These are phyloP conservation scores for Pulveroboletus frians DNA, from an alignment of 768 basidiomycete genomes.

Conservation along the genomic window DNA sequence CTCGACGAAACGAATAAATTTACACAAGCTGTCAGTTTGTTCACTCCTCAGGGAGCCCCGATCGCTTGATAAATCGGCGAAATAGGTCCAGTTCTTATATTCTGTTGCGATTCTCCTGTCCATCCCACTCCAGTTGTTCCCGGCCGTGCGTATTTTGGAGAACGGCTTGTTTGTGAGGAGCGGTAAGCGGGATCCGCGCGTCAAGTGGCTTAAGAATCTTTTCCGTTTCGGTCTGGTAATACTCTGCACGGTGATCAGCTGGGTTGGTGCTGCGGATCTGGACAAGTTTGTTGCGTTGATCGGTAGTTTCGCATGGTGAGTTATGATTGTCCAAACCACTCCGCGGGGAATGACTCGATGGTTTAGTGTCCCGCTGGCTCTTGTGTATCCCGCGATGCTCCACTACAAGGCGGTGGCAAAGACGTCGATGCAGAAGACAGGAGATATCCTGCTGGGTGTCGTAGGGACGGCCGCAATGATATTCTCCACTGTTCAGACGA, in stretches of 20 bases:
- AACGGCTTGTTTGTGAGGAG: slow-evolving; percentile 87
- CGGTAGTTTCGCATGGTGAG: slow-evolving; percentile 91
- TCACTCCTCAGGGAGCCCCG: slow-evolving; percentile 11
- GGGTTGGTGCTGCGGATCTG: slow-evolving; percentile 79
- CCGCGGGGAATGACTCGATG: slow-evolving; percentile 9
- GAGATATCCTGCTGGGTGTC: slow-evolving; percentile 66
- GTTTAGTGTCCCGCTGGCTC: slow-evolving; percentile 83
- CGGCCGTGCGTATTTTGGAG: slow-evolving; percentile 94
- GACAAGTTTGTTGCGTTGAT: slow-evolving; percentile 96
- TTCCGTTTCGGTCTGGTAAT: slow-evolving; percentile 73
- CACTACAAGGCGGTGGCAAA: slow-evolving; percentile 83
- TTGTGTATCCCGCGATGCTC: slow-evolving; percentile 89
- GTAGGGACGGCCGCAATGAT: slow-evolving; percentile 70
- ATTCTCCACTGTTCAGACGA: slow-evolving; percentile 79
- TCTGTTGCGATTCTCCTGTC: slow-evolving; percentile 91
- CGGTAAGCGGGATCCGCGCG: slow-evolving; percentile 71
- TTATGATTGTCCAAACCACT: background rate
- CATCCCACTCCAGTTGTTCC: slow-evolving; percentile 94
- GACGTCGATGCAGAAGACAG: slow-evolving; percentile 58
- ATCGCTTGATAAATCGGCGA: background rate
- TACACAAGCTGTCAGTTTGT: slow-evolving; percentile 71
- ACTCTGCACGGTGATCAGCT: slow-evolving; percentile 76
- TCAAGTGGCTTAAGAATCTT: slow-evolving; percentile 98
- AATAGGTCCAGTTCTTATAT: slow-evolving; percentile 77
- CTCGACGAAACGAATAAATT: slow-evolving; percentile 77